Conservation (phyloP, 345 rosid genomes). For the Brassica napus region Da-Ae NC_063434.1:8227501-8228000, state of each 20-base stretch:
- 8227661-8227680: not conserved
- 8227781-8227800: not conserved
- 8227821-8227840: no score
- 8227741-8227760: no score
- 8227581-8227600: no score
- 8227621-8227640: not conserved
- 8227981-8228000: no score
- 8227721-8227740: not conserved
- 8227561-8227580: not conserved
- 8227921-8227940: no score
- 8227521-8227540: conserved; percentile 16
- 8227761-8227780: not conserved
- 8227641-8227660: not conserved
- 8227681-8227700: not conserved
- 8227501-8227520: conserved; percentile 13
- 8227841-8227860: no score
- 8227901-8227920: no score
- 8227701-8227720: not conserved
- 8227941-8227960: no score
- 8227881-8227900: no score
- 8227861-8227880: no score
- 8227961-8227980: no score
- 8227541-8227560: conserved; percentile 19
- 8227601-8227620: not conserved
- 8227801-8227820: no score